Base-by-base conservation (phyloP, 257 asterid genomes). In the Cynanchum wilfordii region DNA sequence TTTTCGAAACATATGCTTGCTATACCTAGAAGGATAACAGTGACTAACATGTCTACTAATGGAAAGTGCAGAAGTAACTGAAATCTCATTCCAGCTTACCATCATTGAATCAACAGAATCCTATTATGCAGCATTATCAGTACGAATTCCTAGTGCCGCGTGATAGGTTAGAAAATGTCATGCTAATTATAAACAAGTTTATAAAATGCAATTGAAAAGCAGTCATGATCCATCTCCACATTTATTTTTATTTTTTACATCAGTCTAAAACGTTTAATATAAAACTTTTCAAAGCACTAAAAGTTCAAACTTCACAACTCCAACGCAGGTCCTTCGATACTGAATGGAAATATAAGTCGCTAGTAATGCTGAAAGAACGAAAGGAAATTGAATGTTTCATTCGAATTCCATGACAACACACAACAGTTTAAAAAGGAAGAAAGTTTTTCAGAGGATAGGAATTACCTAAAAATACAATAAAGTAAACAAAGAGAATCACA, bases 401-500 rank as follows among this genome's bases (percentile, higher is more conserved):
- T 57, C 33, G 8, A 25, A 58, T 10, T 24, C 13, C 27, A 17
- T 50, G 56, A 27, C 17, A 17, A 17, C 42, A 50, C 4, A 50
- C 27, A 51, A 27, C 19, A 49, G 16, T 68, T 52, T 24, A 68
- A 42, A 19, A 44, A 38, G 36, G 5, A 47, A 30, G 54, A 22
- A 77, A n/a, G 7, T 64, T 17, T 30, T 57, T 4, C 5, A 51
- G 27, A 57, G 12, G 25, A 19, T 22, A 45, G 47, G 62, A 42
- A 73, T 20, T 50, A 57, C 67, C 97, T 56, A 91, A 82, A 71
- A 90, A 84, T 24, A 90, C 84, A 55, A 94, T 15, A 54, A 88
- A 52, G 42, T 78, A 71, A 67, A 94, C 96, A 29, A 80, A 80
- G 62, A 83, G 74, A 47, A 94, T 86, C n/a, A 92, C 89, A 57